Percentiles rank a stretch among this genome's conserved stretches.
Conservation (phyloP, 805 yeast species). For the Yarrowia sp. region DNA sequence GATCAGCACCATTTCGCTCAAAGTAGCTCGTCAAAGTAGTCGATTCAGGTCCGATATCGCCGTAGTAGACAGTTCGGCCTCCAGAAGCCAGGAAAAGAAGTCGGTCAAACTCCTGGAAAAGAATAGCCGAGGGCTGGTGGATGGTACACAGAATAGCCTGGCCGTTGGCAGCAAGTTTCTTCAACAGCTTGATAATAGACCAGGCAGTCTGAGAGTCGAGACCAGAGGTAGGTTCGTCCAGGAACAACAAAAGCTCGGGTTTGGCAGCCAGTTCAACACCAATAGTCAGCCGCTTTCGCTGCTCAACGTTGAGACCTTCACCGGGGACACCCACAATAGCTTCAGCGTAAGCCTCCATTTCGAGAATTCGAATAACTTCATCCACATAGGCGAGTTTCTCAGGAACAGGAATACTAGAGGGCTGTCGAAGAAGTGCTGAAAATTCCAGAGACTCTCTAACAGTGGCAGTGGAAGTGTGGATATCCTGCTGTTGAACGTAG, state of each 20-base stretch:
- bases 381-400: conserved; percentile 74
- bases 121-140: conserved; percentile 84
- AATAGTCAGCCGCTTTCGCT: conserved; percentile 67
- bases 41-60: conserved; percentile 70
- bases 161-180: conserved; percentile 64
- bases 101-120: conserved; percentile 79
- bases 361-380: conserved; percentile 65
- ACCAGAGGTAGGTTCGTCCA: conserved; percentile 75
- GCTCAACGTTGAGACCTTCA: conserved; percentile 70
- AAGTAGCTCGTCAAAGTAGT: conserved; percentile 55
- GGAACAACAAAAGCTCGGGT: conserved; percentile 63
- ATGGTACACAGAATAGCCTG: conserved; percentile 76
- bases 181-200: conserved; percentile 67
- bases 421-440: conserved; percentile 73
- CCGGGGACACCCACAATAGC: conserved; percentile 79
- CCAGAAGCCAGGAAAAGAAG: conserved; percentile 72
- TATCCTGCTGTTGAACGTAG: conserved; percentile 79
- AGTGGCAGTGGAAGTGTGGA: conserved; percentile 68
- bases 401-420: conserved; percentile 55
- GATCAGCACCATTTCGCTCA: conserved; percentile 67
- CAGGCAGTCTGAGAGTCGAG: conserved; percentile 73
- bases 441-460: conserved; percentile 75
- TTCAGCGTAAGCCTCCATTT: conserved; percentile 69
- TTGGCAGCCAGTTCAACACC: conserved; percentile 73
- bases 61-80: conserved; percentile 78